Percentiles rank a stretch among this genome's conserved stretches.
Conservation (phyloP, 225 moss, liverwort and hornwort genomes). For the Polytrichum commune region DNA sequence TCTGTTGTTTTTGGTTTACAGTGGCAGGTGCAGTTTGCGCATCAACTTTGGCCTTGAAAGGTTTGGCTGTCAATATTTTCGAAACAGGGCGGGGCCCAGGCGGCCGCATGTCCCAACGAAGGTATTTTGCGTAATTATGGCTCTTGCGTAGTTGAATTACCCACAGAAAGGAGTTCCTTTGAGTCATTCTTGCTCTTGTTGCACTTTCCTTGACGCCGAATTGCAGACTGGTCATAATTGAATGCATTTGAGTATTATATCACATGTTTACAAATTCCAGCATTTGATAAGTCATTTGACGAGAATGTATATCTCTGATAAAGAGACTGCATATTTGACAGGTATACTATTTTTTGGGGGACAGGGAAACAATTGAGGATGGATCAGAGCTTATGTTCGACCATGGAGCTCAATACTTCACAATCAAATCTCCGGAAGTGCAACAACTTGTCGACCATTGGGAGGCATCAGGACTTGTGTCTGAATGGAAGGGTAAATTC, state of each 20-base stretch:
- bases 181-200: too few species aligned
- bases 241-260: too few species aligned
- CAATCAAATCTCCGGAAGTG: conserved; percentile 63
- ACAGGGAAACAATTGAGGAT: conserved; percentile 64
- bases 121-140: conserved; percentile 26
- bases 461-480: conserved; percentile 71
- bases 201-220: not conserved
- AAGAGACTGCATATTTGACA: too few species aligned
- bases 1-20: conserved; percentile 26
- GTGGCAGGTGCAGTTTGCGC: conserved; percentile 91
- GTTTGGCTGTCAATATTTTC: conserved; percentile 66
- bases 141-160: too few species aligned
- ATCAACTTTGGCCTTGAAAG: conserved; percentile 72
- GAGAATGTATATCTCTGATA: too few species aligned
- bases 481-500: conserved; percentile 73
- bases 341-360: not conserved
- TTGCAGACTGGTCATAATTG: too few species aligned
- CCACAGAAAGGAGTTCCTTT: too few species aligned
- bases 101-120: conserved; percentile 87
- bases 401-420: conserved; percentile 94
- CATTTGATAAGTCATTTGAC: too few species aligned
- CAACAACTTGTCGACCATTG: conserved; percentile 79
- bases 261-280: too few species aligned
- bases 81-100: conserved; percentile 94
- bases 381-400: conserved; percentile 85